Base-by-base conservation (phyloP, 345 rosid species). In the Salix caprea region DNA sequence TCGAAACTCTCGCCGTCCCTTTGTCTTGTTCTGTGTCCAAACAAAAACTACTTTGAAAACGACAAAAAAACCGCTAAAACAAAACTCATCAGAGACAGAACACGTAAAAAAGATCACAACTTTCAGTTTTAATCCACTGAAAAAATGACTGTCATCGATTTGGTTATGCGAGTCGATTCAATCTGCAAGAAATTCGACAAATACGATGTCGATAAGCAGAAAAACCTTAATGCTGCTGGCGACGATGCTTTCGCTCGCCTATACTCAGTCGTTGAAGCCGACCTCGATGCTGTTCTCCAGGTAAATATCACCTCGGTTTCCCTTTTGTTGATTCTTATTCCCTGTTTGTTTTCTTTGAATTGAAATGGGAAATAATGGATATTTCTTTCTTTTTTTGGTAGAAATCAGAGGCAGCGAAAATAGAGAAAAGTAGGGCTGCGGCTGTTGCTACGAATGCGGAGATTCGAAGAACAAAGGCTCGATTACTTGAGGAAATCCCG, bases 401-500 rank as follows among this genome's bases (percentile, higher is more conserved):
- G 84, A 81, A 81, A 81, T 74, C 78, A 67, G 84, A 77, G 54
- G 64, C 72, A 34, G 76, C 75, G 28, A 62, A 75, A 21, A 24
- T 70, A 21, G 81, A 74, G 78, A 74, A 69, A 50, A 81, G 62
- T 28, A 73, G 80, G 69, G 76, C 84, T 3, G 54, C 78, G 14
- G 84, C 21, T 18, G 74, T 77, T 26, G 81, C 84, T 62, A 70
- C 77, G 48, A 81, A 81, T 42, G 84, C 81, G 1, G 84, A 74
- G 78, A 65, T 81, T 28, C 75, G 84, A 39, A 73, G 84, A 74
- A 81, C 84, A 0, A 81, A 81, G 68, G 81, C 80, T 69, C 74
- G 81, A 46, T 73, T 81, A 75, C 78, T 81, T 16, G 81, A 81
- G 67, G 81, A 81, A 62, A 44, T 73, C 4, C 81, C 78, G 1